These are phyloP conservation scores for Naganishia friedmannii DNA, from an alignment of 768 basidiomycete genomes.

Conservation along the genomic window DNA sequence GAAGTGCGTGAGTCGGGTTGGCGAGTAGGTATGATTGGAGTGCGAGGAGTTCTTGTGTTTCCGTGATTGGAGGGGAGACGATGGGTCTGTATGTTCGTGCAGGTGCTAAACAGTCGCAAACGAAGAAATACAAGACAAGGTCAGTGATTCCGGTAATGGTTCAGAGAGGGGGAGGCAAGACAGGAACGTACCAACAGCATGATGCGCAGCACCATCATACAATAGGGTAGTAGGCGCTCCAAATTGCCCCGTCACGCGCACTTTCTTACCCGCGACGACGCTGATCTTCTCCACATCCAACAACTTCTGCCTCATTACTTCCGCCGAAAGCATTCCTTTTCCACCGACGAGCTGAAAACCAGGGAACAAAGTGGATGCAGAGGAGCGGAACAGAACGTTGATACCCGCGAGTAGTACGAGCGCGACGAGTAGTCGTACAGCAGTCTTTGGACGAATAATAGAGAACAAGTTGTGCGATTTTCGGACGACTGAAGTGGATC, in stretches of 20 bases:
- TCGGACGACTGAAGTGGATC: background rate
- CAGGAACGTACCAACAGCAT: background rate
- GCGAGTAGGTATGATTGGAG: conserved; percentile 49
- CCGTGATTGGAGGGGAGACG: conserved; percentile 32
- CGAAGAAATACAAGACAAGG: background rate
- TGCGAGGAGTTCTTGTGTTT: conserved; percentile 48
- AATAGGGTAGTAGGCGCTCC: conserved; percentile 17
- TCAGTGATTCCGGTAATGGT: background rate
- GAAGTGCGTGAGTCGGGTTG: conserved; percentile 40
- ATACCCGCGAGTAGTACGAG: background rate
- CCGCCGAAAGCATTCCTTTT: too few relatives aligned
- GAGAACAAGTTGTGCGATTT: background rate
- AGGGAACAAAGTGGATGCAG: background rate
- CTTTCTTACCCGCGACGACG: conserved; percentile 17
- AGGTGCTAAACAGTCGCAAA: background rate
- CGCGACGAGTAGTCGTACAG: background rate
- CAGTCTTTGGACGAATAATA: background rate
- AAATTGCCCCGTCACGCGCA: background rate
- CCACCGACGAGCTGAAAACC: too few relatives aligned
- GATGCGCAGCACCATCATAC: background rate
- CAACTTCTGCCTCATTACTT: background rate
- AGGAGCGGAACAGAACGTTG: background rate
- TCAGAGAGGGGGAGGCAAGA: too few relatives aligned
- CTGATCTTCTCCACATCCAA: conserved; percentile 4
- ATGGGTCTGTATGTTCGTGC: conserved; percentile 13